Evolutionary conservation across 75 land plant genomes (phyloP).

Genomic region (Pinus albicaulis): DNA sequence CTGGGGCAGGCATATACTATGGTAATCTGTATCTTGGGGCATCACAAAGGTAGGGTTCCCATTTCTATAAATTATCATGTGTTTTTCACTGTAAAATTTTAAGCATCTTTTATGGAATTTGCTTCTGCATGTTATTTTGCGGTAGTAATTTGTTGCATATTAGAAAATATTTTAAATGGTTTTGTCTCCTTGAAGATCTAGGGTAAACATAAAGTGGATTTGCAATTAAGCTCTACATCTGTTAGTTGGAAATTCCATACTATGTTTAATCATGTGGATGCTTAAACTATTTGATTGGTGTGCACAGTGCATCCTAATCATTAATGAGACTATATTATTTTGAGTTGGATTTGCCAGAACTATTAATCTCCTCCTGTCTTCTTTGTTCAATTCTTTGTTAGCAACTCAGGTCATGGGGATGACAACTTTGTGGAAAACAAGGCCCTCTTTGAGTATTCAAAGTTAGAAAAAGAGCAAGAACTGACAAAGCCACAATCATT

Average conservation of each 20-base stretch:
- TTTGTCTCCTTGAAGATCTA: not conserved
- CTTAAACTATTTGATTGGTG: not conserved
- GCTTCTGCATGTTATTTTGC: not conserved
- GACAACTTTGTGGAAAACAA: conserved; percentile 95
- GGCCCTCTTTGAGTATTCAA: conserved; percentile 82
- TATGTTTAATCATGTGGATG: not conserved
- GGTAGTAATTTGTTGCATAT: not conserved
- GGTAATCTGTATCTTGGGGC: conserved; percentile 86
- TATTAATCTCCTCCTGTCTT: not conserved
- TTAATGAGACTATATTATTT: not conserved
- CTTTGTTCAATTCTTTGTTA: not conserved
- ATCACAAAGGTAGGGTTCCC: conserved; percentile 55
- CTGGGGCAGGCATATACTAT: conserved; percentile 96
- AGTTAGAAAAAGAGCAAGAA: conserved; percentile 47
- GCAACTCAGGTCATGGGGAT: conserved; percentile 70
- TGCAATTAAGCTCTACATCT: not conserved
- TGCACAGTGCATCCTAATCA: not conserved
- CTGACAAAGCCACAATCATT: conserved; percentile 71
- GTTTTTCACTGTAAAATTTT: not conserved
- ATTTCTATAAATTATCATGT: not conserved
- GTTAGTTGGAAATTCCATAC: not conserved
- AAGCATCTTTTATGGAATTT: not conserved
- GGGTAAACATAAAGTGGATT: not conserved
- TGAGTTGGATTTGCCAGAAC: not conserved
- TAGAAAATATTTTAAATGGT: not conserved